phyloP scores from a whole-genome alignment of 805 yeast genomes.

The Ogataea ganodermae region DNA sequence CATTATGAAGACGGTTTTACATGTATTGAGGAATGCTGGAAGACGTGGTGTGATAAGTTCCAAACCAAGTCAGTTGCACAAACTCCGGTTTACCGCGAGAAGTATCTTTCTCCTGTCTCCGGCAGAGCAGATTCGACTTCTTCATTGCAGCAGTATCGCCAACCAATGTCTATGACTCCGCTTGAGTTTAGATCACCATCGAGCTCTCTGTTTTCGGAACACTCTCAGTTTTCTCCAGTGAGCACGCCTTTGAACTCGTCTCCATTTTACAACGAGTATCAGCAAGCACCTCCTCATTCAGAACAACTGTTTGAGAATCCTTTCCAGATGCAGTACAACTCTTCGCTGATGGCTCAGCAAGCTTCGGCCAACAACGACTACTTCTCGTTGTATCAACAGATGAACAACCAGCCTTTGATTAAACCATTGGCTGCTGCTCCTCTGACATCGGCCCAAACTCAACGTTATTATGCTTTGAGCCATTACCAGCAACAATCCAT shows the following conservation, averaged over 20 bases:
- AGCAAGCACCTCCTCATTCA: slow-evolving; percentile 12
- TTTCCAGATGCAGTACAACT: slow-evolving; percentile 25
- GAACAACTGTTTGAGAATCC: slow-evolving; percentile 30
- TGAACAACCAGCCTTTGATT: slow-evolving; percentile 15
- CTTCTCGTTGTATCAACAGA: slow-evolving; percentile 20
- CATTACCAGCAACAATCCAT: slow-evolving; percentile 18
- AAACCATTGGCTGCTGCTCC: slow-evolving; percentile 12
- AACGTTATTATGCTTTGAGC: slow-evolving; percentile 24
- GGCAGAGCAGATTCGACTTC: slow-evolving; percentile 12
- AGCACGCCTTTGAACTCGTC: slow-evolving; percentile 28
- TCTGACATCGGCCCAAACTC: slow-evolving; percentile 13
- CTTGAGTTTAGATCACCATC: slow-evolving; percentile 24
- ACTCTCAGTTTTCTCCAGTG: slow-evolving; percentile 28
- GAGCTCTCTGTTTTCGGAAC: slow-evolving; percentile 23
- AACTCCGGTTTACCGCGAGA: slow-evolving; percentile 6
- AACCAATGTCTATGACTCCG: slow-evolving; percentile 11
- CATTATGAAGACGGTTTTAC: slow-evolving; percentile 34
- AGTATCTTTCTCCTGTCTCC: slow-evolving; percentile 11
- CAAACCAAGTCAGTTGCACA: slow-evolving; percentile 13
- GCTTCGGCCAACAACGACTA: slow-evolving; percentile 15
- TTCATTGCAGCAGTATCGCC: slow-evolving; percentile 5
- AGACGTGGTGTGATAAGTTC: slow-evolving; percentile 38
- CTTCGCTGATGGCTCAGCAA: slow-evolving; percentile 15
- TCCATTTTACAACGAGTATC: slow-evolving; percentile 27
- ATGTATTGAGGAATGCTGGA: slow-evolving; percentile 40